Evolutionary conservation across 2,329 filamentous ascomycete species (phyloP).

Genomic region (Penicillium sclerotiorum): DNA sequence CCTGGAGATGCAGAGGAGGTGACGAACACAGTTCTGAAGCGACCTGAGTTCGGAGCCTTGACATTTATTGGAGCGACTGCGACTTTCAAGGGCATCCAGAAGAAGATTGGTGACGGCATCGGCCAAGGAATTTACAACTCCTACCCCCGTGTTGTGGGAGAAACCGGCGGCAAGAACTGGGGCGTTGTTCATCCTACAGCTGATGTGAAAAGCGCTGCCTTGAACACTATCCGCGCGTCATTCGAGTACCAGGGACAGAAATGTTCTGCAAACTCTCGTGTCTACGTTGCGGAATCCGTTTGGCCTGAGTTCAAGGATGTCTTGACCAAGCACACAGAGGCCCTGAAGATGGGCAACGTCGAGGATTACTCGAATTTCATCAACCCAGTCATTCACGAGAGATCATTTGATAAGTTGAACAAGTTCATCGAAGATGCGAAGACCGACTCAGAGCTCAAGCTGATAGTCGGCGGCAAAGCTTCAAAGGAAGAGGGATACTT

Average conservation of each 20-base stretch:
- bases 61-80: slow-evolving; percentile 90
- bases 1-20: slow-evolving; percentile 82
- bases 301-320: slow-evolving; percentile 71
- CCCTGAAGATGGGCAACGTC: slow-evolving; percentile 69
- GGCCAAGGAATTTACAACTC: slow-evolving; percentile 75
- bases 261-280: slow-evolving; percentile 77
- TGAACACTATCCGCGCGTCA: slow-evolving; percentile 78
- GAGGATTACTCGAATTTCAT: slow-evolving; percentile 73
- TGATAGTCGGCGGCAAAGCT: slow-evolving; percentile 74
- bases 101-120: slow-evolving; percentile 76
- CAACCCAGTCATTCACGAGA: slow-evolving; percentile 79
- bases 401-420: slow-evolving; percentile 75
- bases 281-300: slow-evolving; percentile 73
- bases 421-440: slow-evolving; percentile 76
- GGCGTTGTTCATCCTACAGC: slow-evolving; percentile 75
- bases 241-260: slow-evolving; percentile 91
- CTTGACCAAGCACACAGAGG: slow-evolving; percentile 65
- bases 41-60: slow-evolving; percentile 77
- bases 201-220: slow-evolving; percentile 72
- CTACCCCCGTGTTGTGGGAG: slow-evolving; percentile 83
- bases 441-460: slow-evolving; percentile 67
- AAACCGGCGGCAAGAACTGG: slow-evolving; percentile 92
- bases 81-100: slow-evolving; percentile 84
- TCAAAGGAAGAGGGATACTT: slow-evolving; percentile 76
- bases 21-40: slow-evolving; percentile 71